Evolutionary conservation across 345 rosid species (phyloP).

Genomic region (Eucalyptus cloeziana): DNA sequence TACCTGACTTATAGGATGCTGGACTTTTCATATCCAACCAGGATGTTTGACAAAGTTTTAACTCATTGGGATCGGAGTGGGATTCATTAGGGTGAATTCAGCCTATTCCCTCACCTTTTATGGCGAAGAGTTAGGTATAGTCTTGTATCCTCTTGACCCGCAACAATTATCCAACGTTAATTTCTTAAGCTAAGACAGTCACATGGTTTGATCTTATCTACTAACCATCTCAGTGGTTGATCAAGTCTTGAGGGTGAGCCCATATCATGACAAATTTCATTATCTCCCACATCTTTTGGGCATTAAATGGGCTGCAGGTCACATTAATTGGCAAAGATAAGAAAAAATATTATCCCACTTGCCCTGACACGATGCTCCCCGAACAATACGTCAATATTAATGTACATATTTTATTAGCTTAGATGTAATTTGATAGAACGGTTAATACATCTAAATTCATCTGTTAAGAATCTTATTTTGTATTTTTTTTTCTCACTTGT

Average conservation of each 20-base stretch:
- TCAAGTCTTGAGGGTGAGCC: not conserved
- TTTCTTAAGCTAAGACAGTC: not conserved
- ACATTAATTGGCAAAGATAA: not conserved
- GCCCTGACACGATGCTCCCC: not conserved
- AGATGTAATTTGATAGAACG: not conserved
- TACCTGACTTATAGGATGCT: not conserved
- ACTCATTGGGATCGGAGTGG: rapidly evolving
- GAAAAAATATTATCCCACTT: not conserved
- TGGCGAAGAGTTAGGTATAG: not conserved
- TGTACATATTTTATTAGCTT: not conserved
- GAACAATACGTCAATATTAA: not conserved
- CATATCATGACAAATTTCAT: not conserved
- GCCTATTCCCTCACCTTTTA: not conserved
- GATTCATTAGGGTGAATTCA: not conserved
- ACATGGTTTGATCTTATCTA: not conserved
- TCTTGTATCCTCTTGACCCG: not conserved
- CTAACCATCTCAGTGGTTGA: not conserved
- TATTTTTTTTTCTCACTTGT: not conserved
- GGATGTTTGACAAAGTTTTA: not conserved
- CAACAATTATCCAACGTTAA: too few species aligned
- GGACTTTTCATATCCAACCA: not conserved
- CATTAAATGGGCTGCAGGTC: not conserved
- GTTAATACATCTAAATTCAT: not conserved
- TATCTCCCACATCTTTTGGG: not conserved
- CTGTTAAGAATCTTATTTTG: not conserved